Conservation (phyloP, 257 asterid species). For the Solanum pinnatisectum region DNA sequence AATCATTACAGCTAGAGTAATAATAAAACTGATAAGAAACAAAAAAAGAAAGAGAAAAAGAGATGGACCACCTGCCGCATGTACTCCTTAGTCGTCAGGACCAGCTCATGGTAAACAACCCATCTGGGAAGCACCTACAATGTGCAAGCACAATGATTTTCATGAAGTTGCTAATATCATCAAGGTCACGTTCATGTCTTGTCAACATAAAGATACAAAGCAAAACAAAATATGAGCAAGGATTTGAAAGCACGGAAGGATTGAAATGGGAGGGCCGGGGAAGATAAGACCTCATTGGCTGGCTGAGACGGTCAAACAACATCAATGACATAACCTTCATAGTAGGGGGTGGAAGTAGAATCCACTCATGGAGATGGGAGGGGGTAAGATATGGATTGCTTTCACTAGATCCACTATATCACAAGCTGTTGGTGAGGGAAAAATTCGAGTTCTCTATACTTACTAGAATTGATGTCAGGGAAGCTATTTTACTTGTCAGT, state of each 20-base stretch:
- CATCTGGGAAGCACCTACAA: slow-evolving; percentile 78
- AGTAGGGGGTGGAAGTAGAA: not conserved
- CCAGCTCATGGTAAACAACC: slow-evolving; percentile 86
- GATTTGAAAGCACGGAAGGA: not conserved
- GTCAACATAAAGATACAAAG: not conserved
- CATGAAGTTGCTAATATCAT: not conserved
- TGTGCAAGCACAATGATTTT: not conserved
- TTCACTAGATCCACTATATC: not conserved
- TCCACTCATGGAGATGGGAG: not conserved
- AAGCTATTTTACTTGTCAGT: not conserved
- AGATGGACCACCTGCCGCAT: slow-evolving; percentile 53
- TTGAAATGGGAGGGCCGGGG: not conserved
- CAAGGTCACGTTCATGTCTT: not conserved
- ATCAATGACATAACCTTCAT: not conserved
- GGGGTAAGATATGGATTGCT: not conserved
- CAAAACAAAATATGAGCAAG: not conserved
- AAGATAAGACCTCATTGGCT: not conserved
- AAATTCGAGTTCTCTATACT: not conserved
- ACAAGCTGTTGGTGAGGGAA: not conserved
- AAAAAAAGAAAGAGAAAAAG: not conserved
- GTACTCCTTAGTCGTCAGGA: slow-evolving; percentile 84
- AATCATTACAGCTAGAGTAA: not conserved
- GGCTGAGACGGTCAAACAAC: not conserved
- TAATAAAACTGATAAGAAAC: not conserved
- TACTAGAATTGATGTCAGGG: not conserved